phyloP scores from a whole-genome alignment of 2,329 filamentous ascomycete species.

The Colletotrichum lindemuthianum region DNA sequence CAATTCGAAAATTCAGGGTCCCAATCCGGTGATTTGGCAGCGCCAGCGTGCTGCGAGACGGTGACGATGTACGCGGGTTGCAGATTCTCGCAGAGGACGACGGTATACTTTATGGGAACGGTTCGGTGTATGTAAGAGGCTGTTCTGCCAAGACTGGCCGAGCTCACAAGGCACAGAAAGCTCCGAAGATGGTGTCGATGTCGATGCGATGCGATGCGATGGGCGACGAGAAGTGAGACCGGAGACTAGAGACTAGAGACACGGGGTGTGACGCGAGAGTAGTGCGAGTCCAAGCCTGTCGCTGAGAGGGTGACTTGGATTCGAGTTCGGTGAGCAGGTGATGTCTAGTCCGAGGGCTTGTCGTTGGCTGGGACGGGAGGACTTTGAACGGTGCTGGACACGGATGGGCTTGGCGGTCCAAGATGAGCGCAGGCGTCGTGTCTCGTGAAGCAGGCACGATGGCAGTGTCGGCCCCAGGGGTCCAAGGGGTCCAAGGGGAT shows the following conservation, averaged over 20 bases:
- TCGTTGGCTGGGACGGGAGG: slow-evolving; percentile 25
- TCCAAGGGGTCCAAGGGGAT: background rate
- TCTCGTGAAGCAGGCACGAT: background rate
- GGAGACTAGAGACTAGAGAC: background rate
- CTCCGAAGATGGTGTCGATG: slow-evolving; percentile 27
- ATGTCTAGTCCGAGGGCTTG: slow-evolving; percentile 3
- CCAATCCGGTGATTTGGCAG: slow-evolving; percentile 4
- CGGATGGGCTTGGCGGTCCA: slow-evolving; percentile 13
- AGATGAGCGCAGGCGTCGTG: slow-evolving; percentile 1
- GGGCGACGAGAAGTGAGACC: background rate
- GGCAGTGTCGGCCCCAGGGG: too few relatives aligned
- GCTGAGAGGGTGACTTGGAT: too few relatives aligned
- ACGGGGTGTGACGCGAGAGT: slow-evolving; percentile 25
- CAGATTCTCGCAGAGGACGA: slow-evolving; percentile 1
- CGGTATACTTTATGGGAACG: slow-evolving; percentile 22
- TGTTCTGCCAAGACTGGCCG: slow-evolving; percentile 30
- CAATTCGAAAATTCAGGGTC: background rate
- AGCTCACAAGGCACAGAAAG: slow-evolving; percentile 29
- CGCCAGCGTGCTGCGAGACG: background rate
- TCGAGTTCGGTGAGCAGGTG: slow-evolving; percentile 23
- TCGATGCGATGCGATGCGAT: slow-evolving; percentile 1
- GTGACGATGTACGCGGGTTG: slow-evolving; percentile 13
- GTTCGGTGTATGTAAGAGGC: slow-evolving; percentile 21
- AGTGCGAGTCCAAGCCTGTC: slow-evolving; percentile 2
- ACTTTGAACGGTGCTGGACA: background rate